Evolutionary conservation across 176 grass and related monocot genomes (phyloP).

Genomic region (Thalia dealbata): DNA sequence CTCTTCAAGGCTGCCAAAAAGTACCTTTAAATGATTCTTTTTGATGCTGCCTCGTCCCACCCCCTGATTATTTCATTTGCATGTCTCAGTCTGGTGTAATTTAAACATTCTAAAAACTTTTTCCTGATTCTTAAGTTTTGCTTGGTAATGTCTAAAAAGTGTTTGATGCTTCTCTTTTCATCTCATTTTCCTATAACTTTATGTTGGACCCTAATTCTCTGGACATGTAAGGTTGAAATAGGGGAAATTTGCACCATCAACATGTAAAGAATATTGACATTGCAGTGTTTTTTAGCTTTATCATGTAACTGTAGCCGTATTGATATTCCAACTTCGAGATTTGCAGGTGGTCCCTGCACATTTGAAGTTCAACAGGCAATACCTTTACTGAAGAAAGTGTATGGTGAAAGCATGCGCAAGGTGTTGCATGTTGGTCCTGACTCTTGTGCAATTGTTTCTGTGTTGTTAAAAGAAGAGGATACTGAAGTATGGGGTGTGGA

Average conservation of each 20-base stretch:
- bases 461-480: slow-evolving; percentile 63
- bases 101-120: not conserved
- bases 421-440: slow-evolving; percentile 84
- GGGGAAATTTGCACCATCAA: not conserved
- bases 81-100: not conserved
- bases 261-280: not conserved
- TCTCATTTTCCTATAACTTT: not conserved
- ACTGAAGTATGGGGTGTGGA: slow-evolving; percentile 79
- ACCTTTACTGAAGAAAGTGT: slow-evolving; percentile 77
- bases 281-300: not conserved
- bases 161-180: not conserved
- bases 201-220: not conserved
- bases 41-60: not conserved
- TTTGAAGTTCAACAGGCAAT: slow-evolving; percentile 67
- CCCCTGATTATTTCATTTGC: not conserved
- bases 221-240: not conserved
- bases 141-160: not conserved
- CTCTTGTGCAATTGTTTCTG: slow-evolving; percentile 76
- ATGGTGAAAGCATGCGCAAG: slow-evolving; percentile 50
- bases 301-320: not conserved
- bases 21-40: not conserved
- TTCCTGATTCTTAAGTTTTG: not conserved
- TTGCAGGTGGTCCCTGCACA: slow-evolving; percentile 80
- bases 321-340: not conserved
- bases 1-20: not conserved